phyloP scores from a whole-genome alignment of 139 green algal genomes.

The Auxenochlorella pyrenoidosa region DNA sequence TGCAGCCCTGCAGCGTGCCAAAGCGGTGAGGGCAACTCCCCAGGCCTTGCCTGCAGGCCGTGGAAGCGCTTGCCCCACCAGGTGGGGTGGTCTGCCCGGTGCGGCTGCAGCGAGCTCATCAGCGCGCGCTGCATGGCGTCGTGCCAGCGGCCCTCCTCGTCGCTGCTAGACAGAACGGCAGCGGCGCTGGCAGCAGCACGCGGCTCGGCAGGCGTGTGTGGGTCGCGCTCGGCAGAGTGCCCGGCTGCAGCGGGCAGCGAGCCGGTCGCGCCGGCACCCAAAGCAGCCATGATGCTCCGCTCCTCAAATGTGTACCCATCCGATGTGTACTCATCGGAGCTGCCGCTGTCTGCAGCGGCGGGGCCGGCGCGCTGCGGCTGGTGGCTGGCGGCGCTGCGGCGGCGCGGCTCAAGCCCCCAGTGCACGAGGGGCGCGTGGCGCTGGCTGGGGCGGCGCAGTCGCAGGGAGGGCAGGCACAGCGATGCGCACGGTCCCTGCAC shows the following conservation, averaged over 20 bases:
- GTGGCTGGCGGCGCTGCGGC: not conserved
- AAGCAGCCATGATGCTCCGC: not conserved
- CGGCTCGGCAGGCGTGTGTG: not conserved
- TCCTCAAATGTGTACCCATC: not conserved
- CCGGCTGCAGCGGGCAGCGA: not conserved
- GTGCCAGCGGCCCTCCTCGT: constrained; percentile 10
- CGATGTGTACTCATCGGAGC: not conserved
- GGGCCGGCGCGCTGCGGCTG: not conserved
- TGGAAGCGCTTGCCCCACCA: constrained; percentile 26
- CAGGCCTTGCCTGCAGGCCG: constrained; percentile 12
- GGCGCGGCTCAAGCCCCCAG: not conserved
- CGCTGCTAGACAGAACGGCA: not conserved
- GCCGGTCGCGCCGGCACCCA: too few relatives aligned
- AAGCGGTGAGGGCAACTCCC: not conserved
- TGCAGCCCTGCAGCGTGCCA: not conserved
- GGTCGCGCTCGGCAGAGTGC: not conserved
- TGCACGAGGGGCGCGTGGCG: not conserved
- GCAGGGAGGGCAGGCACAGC: not conserved
- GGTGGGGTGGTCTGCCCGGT: not conserved
- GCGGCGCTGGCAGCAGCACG: not conserved
- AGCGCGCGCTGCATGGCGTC: constrained; percentile 16
- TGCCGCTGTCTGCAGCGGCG: not conserved
- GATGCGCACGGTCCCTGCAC: not conserved
- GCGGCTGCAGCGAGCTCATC: constrained; percentile 20
- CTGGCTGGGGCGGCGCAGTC: not conserved